Conservation (phyloP, 306 rosid genomes). For the Carpinus viminea region DNA sequence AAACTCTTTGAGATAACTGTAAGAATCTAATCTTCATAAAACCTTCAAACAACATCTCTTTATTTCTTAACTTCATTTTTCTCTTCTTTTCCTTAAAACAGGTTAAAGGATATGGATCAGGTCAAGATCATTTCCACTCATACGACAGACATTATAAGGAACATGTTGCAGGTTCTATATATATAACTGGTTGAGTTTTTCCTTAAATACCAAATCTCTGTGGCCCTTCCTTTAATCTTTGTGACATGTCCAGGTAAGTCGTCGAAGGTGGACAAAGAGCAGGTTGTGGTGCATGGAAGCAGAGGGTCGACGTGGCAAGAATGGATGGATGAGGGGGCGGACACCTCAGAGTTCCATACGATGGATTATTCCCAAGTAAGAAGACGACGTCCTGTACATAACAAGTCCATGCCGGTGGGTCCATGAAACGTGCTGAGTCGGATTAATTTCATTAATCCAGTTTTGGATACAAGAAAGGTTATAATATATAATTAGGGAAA, state of each 20-base stretch:
- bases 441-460: neutral
- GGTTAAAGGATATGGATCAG: slow-evolving; percentile 35
- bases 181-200: too few species aligned
- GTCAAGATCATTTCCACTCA: slow-evolving; percentile 23
- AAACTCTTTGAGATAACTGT: slow-evolving; percentile 39
- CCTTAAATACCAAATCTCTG: too few species aligned
- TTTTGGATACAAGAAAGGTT: slow-evolving; percentile 35
- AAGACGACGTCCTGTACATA: slow-evolving; percentile 74
- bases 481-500: slow-evolving; percentile 26
- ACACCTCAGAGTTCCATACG: slow-evolving; percentile 49
- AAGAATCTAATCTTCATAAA: slow-evolving; percentile 2
- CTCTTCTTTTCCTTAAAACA: slow-evolving; percentile 18
- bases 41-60: neutral
- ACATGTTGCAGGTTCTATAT: slow-evolving; percentile 30
- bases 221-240: neutral
- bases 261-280: slow-evolving; percentile 4
- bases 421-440: slow-evolving; percentile 49
- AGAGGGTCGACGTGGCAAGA: slow-evolving; percentile 52
- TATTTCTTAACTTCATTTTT: neutral
- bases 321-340: slow-evolving; percentile 47
- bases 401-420: slow-evolving; percentile 54
- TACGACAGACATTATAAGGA: slow-evolving; percentile 22
- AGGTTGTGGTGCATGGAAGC: slow-evolving; percentile 34
- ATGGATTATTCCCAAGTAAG: slow-evolving; percentile 63
- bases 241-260: slow-evolving; percentile 37